Conservation (phyloP, 805 yeast genomes). For the Saccharomycopsis sp. region DNA sequence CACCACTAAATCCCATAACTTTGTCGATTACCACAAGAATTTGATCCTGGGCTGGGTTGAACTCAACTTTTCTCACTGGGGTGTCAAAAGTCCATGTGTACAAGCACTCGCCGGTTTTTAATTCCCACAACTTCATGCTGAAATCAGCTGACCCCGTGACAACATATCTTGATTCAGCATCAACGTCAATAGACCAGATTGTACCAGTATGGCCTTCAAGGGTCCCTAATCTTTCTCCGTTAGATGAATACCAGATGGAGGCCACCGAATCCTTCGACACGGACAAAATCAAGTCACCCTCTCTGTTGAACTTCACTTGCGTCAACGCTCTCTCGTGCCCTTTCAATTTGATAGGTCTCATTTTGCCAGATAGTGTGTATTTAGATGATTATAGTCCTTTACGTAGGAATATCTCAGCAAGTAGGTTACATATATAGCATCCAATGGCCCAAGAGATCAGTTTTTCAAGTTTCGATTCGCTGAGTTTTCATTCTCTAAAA, state of each 20-base stretch:
- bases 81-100: conserved; percentile 69
- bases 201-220: conserved; percentile 87
- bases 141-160: conserved; percentile 91
- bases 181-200: conserved; percentile 89
- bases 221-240: conserved; percentile 96
- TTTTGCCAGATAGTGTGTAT: conserved; percentile 2
- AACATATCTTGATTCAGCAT: conserved; percentile 56
- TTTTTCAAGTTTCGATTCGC: not conserved
- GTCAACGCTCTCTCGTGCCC: conserved; percentile 98
- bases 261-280: conserved; percentile 89
- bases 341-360: conserved; percentile 28
- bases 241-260: conserved; percentile 87
- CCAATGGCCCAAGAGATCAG: not conserved
- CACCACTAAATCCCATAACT: conserved; percentile 85
- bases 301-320: conserved; percentile 90
- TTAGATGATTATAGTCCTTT: not conserved
- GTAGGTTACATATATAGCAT: not conserved
- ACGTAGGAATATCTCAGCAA: not conserved
- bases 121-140: conserved; percentile 78
- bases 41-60: conserved; percentile 60
- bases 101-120: conserved; percentile 67
- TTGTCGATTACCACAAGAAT: conserved; percentile 79
- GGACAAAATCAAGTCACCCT: conserved; percentile 89
- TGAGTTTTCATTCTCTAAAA: too few relatives aligned
- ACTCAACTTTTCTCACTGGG: conserved; percentile 88